Conservation (phyloP, 169 alveolate genomes). For the Prorocentrum cordatum region DNA sequence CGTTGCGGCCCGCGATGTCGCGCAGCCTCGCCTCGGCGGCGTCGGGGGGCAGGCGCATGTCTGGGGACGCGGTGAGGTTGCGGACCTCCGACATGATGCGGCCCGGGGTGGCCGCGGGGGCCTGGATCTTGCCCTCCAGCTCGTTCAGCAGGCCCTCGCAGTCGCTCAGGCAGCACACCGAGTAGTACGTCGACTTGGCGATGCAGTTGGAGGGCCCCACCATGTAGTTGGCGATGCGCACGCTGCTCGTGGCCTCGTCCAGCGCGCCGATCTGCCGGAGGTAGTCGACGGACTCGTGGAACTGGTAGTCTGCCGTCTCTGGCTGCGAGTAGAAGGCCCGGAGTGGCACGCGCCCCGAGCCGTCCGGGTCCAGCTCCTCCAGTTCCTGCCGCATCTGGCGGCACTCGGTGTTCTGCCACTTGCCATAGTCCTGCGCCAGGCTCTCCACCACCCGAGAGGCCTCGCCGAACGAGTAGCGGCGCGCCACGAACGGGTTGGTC, state of each 20-base stretch:
- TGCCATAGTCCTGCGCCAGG: too few species aligned
- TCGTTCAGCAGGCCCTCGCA: slow-evolving; percentile 57
- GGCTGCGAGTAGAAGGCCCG: too few species aligned
- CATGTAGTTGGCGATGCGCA: slow-evolving; percentile 30
- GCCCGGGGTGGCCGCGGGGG: slow-evolving; percentile 2
- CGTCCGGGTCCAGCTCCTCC: too few species aligned
- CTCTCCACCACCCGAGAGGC: too few species aligned
- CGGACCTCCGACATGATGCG: not conserved
- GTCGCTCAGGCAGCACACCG: slow-evolving; percentile 55
- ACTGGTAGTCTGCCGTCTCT: too few species aligned
- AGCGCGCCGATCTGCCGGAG: slow-evolving; percentile 17
- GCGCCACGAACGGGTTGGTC: too few species aligned
- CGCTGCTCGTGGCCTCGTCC: slow-evolving; percentile 5
- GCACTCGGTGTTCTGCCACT: too few species aligned
- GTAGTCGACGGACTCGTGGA: too few species aligned
- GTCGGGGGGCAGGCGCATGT: not conserved
- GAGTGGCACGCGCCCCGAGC: too few species aligned
- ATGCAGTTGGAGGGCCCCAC: slow-evolving; percentile 50
- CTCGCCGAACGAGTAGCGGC: too few species aligned
- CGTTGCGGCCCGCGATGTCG: slow-evolving; percentile 25
- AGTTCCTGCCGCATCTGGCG: too few species aligned
- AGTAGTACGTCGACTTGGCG: slow-evolving; percentile 33
- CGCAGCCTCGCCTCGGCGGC: not conserved
- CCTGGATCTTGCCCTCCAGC: slow-evolving; percentile 20
- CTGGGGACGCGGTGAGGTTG: slow-evolving; percentile 2